Base-by-base conservation (phyloP, 23 red algal species). In the Gracilaria domingensis region DNA sequence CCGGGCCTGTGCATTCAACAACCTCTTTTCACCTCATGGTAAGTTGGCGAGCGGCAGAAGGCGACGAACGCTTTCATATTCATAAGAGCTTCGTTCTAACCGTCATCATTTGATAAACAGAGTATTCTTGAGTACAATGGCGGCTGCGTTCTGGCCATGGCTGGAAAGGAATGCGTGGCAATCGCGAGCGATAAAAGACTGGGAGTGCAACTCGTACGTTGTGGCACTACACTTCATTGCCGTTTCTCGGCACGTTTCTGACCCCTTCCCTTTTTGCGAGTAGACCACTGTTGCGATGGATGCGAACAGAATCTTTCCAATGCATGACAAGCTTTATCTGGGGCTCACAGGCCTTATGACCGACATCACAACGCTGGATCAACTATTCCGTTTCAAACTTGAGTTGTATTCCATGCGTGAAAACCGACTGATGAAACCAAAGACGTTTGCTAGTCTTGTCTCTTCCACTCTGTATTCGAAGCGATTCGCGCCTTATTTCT, bases 111-210 rank as follows among this genome's bases (percentile, higher is more conserved):
- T 16, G 51, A 55, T 55, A 55, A 55, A 14, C 64, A 86, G 87
- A 90, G 87, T 50, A 98, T 98, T 69, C 89, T 99, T 39, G 92
- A 96, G 25, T 99, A 99, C 77, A 99, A 99, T 92, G 97, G 97
- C 23, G 97, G 97, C 23, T 94, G 86, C 48, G 94, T 99, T 12
- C 60, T 99, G 12, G 94, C 97, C 33, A 96, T 96, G 91, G 91
- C 91, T 26, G 97, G 97, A 33, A 85, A 99, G 42, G 62, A 96
- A 18, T 99, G 97, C 67, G 97, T 99, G 28, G 94, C 97, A 49
- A 99, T 99, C 78, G 97, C 93, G 30, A 83, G 90, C 47, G 97
- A 99, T 74, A 86, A 69, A 29, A 81, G 97, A 39, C 93, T 99
- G 24, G 97, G 97, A 40, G 82, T 93, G 49, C 96, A 98, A 75